Evolutionary conservation across 805 yeast genomes (phyloP).

Genomic region (Yamadazyma akitaensis): DNA sequence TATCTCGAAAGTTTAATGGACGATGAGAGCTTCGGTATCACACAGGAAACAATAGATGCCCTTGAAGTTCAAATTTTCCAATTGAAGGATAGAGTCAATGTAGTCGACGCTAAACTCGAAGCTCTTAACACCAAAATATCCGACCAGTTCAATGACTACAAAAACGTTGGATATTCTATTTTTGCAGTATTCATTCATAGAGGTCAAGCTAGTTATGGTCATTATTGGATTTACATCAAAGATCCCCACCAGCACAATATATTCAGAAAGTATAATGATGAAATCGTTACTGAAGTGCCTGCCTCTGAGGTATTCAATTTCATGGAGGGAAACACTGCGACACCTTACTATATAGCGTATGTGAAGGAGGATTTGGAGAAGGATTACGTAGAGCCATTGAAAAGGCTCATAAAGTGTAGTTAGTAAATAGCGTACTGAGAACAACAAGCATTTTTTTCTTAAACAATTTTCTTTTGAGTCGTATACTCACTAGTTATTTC

Average conservation of each 20-base stretch:
- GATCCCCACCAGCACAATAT: constrained; percentile 62
- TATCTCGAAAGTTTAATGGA: constrained; percentile 46
- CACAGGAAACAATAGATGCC: constrained; percentile 45
- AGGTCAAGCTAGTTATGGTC: constrained; percentile 95
- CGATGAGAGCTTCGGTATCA: constrained; percentile 25
- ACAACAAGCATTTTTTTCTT: background rate
- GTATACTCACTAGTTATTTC: background rate
- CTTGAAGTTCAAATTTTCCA: constrained; percentile 45
- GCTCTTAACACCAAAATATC: constrained; percentile 49
- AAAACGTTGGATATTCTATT: constrained; percentile 68
- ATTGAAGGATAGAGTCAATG: constrained; percentile 45
- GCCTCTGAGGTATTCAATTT: constrained; percentile 65
- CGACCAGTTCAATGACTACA: constrained; percentile 60
- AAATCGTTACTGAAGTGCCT: constrained; percentile 80
- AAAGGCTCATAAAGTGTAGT: constrained; percentile 33
- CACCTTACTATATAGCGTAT: constrained; percentile 90
- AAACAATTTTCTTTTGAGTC: too few relatives aligned
- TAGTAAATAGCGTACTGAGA: background rate
- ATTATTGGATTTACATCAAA: constrained; percentile 91
- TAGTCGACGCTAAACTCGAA: constrained; percentile 39
- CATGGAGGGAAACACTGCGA: constrained; percentile 71
- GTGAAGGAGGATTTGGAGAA: constrained; percentile 59
- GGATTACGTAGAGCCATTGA: constrained; percentile 61
- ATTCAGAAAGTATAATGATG: constrained; percentile 92
- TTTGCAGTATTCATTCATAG: constrained; percentile 93